Evolutionary conservation across 495 filamentous ascomycete genomes (phyloP).

Genomic region (Penicillium longicatenatum): DNA sequence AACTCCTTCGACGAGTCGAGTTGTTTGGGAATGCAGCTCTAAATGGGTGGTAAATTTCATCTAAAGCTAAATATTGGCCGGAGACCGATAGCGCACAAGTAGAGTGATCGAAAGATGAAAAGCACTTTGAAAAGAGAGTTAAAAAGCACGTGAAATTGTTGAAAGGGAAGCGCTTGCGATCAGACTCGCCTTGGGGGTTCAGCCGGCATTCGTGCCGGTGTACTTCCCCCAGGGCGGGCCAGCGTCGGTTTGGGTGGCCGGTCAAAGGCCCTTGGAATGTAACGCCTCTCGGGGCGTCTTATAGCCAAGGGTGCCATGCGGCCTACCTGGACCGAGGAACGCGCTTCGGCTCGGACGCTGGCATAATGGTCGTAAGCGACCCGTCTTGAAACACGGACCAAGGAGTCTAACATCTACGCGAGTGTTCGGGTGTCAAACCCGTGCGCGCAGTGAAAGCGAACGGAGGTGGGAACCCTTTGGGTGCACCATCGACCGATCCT

Average conservation of each 20-base stretch:
- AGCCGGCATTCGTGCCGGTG: conserved; percentile 54
- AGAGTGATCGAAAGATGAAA: conserved; percentile 55
- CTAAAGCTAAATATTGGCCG: conserved; percentile 73
- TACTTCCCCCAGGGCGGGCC: conserved; percentile 57
- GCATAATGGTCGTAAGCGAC: conserved; percentile 26
- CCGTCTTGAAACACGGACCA: conserved; percentile 16
- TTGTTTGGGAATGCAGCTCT: conserved; percentile 13
- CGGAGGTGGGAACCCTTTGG: conserved; percentile 51
- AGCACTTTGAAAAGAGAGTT: conserved; percentile 64
- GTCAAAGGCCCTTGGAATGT: conserved; percentile 62
- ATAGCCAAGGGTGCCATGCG: conserved; percentile 57
- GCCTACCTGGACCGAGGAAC: conserved; percentile 55
- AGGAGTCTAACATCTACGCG: conserved; percentile 15
- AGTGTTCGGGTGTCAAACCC: conserved; percentile 16
- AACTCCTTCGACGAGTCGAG: conserved; percentile 47
- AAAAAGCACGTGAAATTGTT: conserved; percentile 78
- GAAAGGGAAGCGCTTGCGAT: conserved; percentile 71
- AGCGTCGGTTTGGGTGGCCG: conserved; percentile 62
- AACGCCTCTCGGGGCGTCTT: conserved; percentile 60
- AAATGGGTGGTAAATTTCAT: conserved; percentile 75
- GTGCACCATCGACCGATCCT: conserved; percentile 74
- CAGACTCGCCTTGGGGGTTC: conserved; percentile 42
- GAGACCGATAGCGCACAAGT: conserved; percentile 76
- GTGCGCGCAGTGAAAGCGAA: conserved; percentile 12
- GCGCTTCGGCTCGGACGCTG: conserved; percentile 57